These are phyloP conservation scores for Lecanosticta acicola DNA, from an alignment of 2,329 filamentous ascomycete species.

Conservation along the genomic window DNA sequence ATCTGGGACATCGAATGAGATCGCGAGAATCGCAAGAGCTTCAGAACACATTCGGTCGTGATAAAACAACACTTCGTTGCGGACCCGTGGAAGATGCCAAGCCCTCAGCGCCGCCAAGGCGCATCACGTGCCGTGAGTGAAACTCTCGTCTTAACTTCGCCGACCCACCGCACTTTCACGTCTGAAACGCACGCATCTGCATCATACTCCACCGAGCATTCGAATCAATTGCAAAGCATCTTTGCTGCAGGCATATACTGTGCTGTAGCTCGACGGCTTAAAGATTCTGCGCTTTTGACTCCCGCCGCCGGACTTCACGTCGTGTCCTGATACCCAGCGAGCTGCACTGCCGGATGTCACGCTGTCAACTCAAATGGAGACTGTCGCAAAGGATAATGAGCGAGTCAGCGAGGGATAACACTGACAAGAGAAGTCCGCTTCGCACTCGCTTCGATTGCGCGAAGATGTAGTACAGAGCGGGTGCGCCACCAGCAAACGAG, in stretches of 20 bases:
- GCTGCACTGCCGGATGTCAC: not conserved
- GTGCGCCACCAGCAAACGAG: no score
- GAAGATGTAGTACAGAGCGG: no score
- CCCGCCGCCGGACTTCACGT: not conserved
- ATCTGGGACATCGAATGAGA: no score
- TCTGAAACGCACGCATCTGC: not conserved
- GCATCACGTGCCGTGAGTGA: not conserved
- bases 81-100: no score
- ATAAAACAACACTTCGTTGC: no score
- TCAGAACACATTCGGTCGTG: no score
- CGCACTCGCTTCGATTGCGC: no score
- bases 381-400: not conserved
- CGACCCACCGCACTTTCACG: not conserved
- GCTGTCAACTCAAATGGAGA: not conserved
- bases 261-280: not conserved
- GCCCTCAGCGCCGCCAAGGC: no score
- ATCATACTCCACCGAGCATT: not conserved
- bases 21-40: no score
- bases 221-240: no score
- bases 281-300: not conserved
- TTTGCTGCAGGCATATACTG: not conserved
- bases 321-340: not conserved
- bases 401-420: no score
- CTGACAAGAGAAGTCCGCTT: no score
- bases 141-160: not conserved